These are phyloP conservation scores for Cicer pinnatifidum DNA, from an alignment of 306 rosid species.

Conservation along the genomic window DNA sequence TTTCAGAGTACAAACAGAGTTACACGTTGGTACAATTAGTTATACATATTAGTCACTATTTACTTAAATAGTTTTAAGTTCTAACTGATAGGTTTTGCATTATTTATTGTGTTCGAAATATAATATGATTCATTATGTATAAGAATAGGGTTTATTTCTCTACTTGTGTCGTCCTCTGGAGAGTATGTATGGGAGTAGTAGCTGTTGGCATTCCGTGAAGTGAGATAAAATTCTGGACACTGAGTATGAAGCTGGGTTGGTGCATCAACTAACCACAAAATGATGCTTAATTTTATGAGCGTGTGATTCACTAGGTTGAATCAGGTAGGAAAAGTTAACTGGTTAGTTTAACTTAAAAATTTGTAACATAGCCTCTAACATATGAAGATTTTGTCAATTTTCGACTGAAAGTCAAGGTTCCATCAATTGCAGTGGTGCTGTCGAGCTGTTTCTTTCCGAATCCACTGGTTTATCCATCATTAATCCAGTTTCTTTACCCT, in stretches of 20 bases:
- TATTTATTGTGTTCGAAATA: neutral
- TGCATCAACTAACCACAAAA: slow-evolving; percentile 8
- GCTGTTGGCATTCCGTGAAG: neutral
- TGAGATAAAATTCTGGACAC: neutral
- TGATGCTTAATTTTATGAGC: neutral
- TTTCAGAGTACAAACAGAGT: slow-evolving; percentile 35
- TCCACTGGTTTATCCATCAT: neutral
- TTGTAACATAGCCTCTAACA: neutral
- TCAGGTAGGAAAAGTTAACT: neutral
- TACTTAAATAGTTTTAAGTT: slow-evolving; percentile 13
- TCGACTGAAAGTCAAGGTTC: neutral
- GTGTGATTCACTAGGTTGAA: neutral
- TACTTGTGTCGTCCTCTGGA: neutral
- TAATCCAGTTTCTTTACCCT: neutral
- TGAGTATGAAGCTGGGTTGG: neutral
- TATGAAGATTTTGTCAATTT: neutral
- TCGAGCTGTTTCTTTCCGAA: neutral
- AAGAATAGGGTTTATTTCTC: neutral
- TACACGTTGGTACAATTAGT: slow-evolving; percentile 12
- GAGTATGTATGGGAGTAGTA: neutral
- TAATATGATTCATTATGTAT: slow-evolving; percentile 10
- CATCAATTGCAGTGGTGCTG: neutral
- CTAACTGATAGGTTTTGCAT: slow-evolving; percentile 25
- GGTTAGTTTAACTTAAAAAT: neutral
- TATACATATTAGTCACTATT: neutral